Percentiles rank a stretch among this genome's conserved stretches.
Conservation (phyloP, 2,329 filamentous ascomycete genomes). For the Zasmidium angulare region DNA sequence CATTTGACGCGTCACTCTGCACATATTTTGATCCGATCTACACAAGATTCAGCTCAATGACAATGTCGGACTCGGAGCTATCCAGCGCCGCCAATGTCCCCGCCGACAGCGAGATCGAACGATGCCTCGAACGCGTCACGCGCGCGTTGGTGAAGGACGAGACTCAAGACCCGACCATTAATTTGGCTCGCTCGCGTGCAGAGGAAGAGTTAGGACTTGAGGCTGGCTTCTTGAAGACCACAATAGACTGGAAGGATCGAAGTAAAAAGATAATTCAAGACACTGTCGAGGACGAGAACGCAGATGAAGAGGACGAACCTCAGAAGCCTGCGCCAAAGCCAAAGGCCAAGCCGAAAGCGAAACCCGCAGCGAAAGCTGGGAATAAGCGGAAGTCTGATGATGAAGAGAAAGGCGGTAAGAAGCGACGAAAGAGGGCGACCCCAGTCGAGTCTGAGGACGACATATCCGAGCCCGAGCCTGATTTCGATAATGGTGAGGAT, state of each 20-base stretch:
- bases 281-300: slow-evolving; percentile 15
- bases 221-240: slow-evolving; percentile 56
- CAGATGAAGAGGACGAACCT: slow-evolving; percentile 42
- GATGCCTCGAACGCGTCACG: slow-evolving; percentile 43
- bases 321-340: slow-evolving; percentile 22
- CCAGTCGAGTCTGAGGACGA: slow-evolving; percentile 18
- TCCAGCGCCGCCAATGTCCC: not conserved
- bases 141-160: slow-evolving; percentile 42
- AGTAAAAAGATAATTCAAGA: slow-evolving; percentile 56
- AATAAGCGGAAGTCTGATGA: slow-evolving; percentile 34
- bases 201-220: slow-evolving; percentile 54
- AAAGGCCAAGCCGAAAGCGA: slow-evolving; percentile 18
- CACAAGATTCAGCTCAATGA: not conserved
- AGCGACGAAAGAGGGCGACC: slow-evolving; percentile 26
- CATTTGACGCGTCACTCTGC: not conserved
- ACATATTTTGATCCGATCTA: not conserved
- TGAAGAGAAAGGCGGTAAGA: slow-evolving; percentile 18
- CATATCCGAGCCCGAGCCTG: slow-evolving; percentile 11
- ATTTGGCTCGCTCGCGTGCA: slow-evolving; percentile 53
- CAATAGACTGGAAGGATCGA: slow-evolving; percentile 53
- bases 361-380: slow-evolving; percentile 23
- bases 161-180: slow-evolving; percentile 57
- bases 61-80: slow-evolving; percentile 9
- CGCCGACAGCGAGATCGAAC: slow-evolving; percentile 39
- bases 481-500: slow-evolving; percentile 7